Base-by-base conservation (phyloP, 2,329 filamentous ascomycete genomes). In the Claviceps purpurea region DNA sequence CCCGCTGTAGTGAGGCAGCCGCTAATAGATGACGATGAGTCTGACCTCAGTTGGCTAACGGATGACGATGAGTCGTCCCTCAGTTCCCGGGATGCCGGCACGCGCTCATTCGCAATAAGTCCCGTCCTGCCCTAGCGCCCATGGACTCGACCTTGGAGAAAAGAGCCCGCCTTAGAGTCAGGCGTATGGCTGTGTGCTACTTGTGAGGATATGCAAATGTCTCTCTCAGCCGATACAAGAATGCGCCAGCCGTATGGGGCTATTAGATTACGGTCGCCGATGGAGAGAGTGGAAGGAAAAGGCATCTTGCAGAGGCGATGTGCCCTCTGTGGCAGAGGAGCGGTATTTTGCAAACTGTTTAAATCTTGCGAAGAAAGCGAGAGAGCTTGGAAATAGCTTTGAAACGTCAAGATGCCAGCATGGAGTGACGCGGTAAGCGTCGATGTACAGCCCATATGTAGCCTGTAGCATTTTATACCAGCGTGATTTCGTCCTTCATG, bases 101-200 rank as follows among this genome's bases (percentile, higher is more conserved):
- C 20, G 11, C 26, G 30, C 49, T 14, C 8, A 5, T 11, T 11
- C 43, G 16, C 34, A 34, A 46, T 18, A 24, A 46, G 44, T 43
- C 38, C 47, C 14, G 30, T 41, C 30, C 38, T 40, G 44, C 2
- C 43, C 22, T 20, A 37, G 37, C 37, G 44, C 42, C 39, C 6
- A 47, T 51, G 44, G 50, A 51, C 38, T 37, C 50, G 50, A 34
- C 44, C 44, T 20, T 51, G 50, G 50, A 37, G 16, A 47, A 51
- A 7, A 22, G 20, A 47, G 50, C 3, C 8, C 37, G 6, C 24
- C 14, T 11, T 37, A 14, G 37, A 14, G 11, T 16, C 42, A 20
- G 59, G 59, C 1, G 39, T 56, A 2, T 59, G 58, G 58, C 56
- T 60, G 11, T 61, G 58, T 49, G 38, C 46, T 4, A 34, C 38